Base-by-base conservation (phyloP, 2,329 filamentous ascomycete species). In the Cladorrhinum sp. region DNA sequence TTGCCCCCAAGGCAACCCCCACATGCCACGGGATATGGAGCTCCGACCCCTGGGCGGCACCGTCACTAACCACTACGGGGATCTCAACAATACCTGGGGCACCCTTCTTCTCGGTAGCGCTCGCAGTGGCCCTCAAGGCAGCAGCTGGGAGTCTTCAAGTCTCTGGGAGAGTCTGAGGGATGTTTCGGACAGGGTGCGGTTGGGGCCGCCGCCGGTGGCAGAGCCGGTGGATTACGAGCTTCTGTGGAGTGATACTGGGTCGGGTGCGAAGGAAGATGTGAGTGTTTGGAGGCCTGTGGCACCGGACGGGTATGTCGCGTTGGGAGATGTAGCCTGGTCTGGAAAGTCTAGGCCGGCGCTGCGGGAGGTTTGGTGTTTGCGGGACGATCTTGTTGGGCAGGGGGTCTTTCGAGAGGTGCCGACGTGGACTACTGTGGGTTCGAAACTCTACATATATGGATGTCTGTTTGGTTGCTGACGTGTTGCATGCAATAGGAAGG, bases 271-370 rank as follows among this genome's bases (percentile, higher is more conserved):
- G 5, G 3, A 16, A 2, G 48, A 51, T 13, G 55, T 23, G 1
- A 51, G 45, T 27, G 13, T 58, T 48, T 58, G 55, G 55, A 45
- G 55, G 3, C 55, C 55, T 9, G 22, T 51, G 2, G 48, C 55
- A 1, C 55, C 55, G 7, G 10, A n/a, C 1, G 55, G 55, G 27
- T 58, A 58, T 12, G 20, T 58, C n/a, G 20, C 48, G 4, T 16
- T 51, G 23, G 55, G 55, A 23, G 55, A 58, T 20, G 55, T 58
- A 3, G 48, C 48, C 48, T 18, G 7, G n/a, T 4, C 4, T 10
- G 55, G 48, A 1, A 16, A 52, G 18, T 18, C 22, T 48, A 50
- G 29, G 45, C 55, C 48, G 3, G 10, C 2, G 9, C 18, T 32
- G 10, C 29, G 41, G 45, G 18, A 52, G 18, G 45, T 58, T 48